Evolutionary conservation across 2,329 filamentous ascomycete genomes (phyloP), one percentile per base, ranked within the genome.

Genomic region (Fusarium concolor): DNA sequence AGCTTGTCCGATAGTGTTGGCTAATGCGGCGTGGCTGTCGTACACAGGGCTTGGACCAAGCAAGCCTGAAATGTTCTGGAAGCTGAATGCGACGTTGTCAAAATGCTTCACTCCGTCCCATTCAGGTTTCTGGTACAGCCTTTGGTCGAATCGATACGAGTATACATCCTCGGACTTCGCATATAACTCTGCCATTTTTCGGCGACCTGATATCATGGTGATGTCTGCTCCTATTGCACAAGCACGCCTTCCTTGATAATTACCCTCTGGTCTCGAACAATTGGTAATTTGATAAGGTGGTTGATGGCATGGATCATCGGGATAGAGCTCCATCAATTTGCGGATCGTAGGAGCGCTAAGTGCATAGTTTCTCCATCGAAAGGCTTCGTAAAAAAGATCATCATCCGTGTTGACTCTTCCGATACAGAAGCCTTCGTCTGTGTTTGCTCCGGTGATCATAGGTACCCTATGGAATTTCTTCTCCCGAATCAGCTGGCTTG

Each of bases 61-160:
- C 24, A 80, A 61, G 0, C 83, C 83, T 2, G 78, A 79, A 44
- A 84, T 83, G 56, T 85, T 85, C 70, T 85, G 82, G 71, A 86
- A 85, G 62, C 79, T 82, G 69, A 82, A 85, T 3, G 82, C 82
- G 1, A 84, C 83, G 47, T 85, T 85, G 67, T 79, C 78, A 53
- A 84, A 85, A 62, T 86, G 84, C 56, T 79, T 79, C 18, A 81
- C 78, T 3, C 81, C 82, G 10, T 78, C 77, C 62, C 79, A 78
- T 15, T 77, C 76, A 4, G 71, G 67, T 9, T 79, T 76, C 61
- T 81, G 79, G 76, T 81, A 84, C 22, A 78, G 74, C n/a, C 76
- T 75, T 56, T 83, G 82, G 67, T 85, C 83, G 56, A 85, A 85
- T 3, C 83, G 81, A 73, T 85, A 86, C 60, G 80, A 83, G 64